A percentile compares a stretch with the other conserved stretches of the same genome.
Conservation (phyloP, 345 rosid species). For the Melaleuca quinquenervia region DNA sequence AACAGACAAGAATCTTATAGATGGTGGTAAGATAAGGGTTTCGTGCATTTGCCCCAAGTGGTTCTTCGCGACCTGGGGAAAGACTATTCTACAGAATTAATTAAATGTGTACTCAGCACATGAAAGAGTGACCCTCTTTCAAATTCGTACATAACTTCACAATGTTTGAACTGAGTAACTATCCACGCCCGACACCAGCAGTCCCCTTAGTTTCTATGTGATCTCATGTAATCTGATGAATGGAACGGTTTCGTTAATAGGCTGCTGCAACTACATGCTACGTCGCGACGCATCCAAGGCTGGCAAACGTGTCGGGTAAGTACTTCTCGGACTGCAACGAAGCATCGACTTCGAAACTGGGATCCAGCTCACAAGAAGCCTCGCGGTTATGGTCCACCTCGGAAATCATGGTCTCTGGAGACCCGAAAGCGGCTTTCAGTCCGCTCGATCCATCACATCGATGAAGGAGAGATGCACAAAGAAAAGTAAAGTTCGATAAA, state of each 20-base stretch:
- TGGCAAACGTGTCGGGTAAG: conserved; percentile 51
- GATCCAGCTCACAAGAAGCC: conserved; percentile 60
- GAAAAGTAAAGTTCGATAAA: not conserved
- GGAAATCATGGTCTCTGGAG: conserved; percentile 62
- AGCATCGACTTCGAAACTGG: conserved; percentile 60
- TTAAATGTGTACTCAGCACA: not conserved
- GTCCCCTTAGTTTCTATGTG: not conserved
- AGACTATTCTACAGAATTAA: not conserved
- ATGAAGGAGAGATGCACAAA: not conserved
- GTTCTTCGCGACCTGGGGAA: not conserved
- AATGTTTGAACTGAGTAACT: not conserved
- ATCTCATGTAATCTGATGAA: not conserved
- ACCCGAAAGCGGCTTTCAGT: conserved; percentile 33
- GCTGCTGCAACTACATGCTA: conserved; percentile 97
- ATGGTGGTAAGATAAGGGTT: not conserved
- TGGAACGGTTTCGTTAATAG: conserved; percentile 8
- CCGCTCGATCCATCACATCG: conserved; percentile 1
- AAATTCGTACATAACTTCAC: not conserved
- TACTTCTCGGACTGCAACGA: conserved; percentile 91
- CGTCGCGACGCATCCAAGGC: conserved; percentile 59
- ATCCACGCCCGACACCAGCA: not conserved
- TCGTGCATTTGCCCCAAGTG: not conserved
- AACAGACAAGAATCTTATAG: not conserved
- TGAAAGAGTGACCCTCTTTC: not conserved
- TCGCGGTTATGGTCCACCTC: conserved; percentile 74